phyloP scores from a whole-genome alignment of 805 yeast genomes.

The Helenozyma baotianmanensis region DNA sequence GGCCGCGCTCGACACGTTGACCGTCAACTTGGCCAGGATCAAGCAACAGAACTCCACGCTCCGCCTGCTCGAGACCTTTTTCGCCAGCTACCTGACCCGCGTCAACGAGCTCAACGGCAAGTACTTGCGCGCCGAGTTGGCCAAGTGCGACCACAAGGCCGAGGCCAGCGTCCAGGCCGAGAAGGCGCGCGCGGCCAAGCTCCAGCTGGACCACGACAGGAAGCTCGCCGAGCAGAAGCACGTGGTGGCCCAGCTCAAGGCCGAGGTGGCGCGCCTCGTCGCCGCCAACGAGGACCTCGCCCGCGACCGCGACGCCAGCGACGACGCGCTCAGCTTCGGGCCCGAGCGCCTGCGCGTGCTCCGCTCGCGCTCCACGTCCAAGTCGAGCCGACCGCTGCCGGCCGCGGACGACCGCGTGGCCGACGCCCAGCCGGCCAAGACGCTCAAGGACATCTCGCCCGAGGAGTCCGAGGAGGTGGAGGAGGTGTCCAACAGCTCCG shows the following conservation, averaged over 20 bases:
- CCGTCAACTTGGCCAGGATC: constrained; percentile 52
- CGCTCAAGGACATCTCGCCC: neutral
- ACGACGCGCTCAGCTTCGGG: constrained; percentile 2
- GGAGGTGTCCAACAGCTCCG: constrained; percentile 1
- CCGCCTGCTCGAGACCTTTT: constrained; percentile 49
- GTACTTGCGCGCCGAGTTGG: constrained; percentile 7
- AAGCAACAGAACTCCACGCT: constrained; percentile 56
- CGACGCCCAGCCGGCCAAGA: neutral
- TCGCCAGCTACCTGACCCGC: constrained; percentile 42
- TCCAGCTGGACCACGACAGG: constrained; percentile 6
- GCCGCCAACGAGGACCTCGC: constrained; percentile 2
- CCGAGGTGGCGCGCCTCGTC: constrained; percentile 5
- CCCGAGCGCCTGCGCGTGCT: too few species aligned
- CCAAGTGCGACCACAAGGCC: constrained; percentile 5
- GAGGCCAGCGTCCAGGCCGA: constrained; percentile 6
- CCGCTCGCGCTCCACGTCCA: too few species aligned
- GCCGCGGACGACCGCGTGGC: neutral
- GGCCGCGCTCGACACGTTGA: constrained; percentile 49
- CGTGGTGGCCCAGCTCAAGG: constrained; percentile 7
- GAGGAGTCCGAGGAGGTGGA: neutral
- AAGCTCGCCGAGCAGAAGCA: constrained; percentile 7
- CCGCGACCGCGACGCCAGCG: constrained; percentile 2
- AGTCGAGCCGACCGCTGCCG: too few species aligned
- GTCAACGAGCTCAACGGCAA: constrained; percentile 10
- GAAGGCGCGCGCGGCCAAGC: constrained; percentile 3